Evolutionary conservation across 768 basidiomycete genomes (phyloP).

Genomic region (Amanita jacksonii): DNA sequence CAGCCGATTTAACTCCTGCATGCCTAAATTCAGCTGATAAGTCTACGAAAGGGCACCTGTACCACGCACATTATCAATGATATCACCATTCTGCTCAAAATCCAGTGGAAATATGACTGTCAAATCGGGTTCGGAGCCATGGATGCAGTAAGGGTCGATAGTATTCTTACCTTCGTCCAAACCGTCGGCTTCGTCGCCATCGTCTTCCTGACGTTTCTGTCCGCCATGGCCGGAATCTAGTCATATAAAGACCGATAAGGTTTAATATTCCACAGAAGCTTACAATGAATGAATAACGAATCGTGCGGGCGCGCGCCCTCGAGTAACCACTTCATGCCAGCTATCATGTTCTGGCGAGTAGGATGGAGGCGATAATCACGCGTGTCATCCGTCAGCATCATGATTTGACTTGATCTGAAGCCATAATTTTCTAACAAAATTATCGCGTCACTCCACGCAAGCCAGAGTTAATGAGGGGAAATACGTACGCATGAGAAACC

Average conservation of each 20-base stretch:
- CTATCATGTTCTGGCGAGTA: constrained; percentile 37
- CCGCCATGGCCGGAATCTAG: constrained; percentile 94
- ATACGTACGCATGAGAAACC: constrained; percentile 52
- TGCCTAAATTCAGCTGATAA: constrained; percentile 1
- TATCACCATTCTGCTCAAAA: constrained; percentile 64
- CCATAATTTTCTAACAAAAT: constrained; percentile 26
- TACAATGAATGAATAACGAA: constrained; percentile 72
- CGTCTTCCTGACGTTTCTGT: constrained; percentile 67
- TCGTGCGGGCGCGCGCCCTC: constrained; percentile 58
- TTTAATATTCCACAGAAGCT: constrained; percentile 10
- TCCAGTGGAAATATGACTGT: constrained; percentile 86
- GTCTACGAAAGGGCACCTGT: background rate
- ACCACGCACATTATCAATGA: constrained; percentile 53
- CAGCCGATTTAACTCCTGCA: constrained; percentile 38
- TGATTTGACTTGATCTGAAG: constrained; percentile 54
- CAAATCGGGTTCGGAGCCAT: background rate
- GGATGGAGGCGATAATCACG: constrained; percentile 33
- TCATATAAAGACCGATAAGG: background rate
- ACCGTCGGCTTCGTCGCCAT: constrained; percentile 75
- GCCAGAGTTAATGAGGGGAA: background rate
- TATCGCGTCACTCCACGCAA: background rate
- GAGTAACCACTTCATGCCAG: constrained; percentile 54
- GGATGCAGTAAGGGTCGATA: background rate
- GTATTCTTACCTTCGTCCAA: constrained; percentile 55
- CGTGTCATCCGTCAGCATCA: constrained; percentile 58